Base-by-base conservation (phyloP, 768 basidiomycete genomes). In the Tylopilus felleus region DNA sequence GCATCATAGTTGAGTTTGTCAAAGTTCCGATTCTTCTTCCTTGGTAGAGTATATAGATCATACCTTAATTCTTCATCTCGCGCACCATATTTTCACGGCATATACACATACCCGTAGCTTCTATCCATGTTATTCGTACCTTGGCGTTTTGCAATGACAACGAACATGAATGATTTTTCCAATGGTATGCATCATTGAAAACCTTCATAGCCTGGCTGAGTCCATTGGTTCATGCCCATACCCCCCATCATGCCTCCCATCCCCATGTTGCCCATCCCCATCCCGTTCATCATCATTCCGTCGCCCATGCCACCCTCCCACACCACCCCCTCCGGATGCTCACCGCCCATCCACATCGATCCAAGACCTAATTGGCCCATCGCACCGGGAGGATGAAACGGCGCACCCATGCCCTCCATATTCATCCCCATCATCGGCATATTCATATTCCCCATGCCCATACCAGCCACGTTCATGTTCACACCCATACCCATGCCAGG, bases 41-140 rank as follows among this genome's bases (percentile, higher is more conserved):
- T 14, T 33, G n/a, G 29, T 79, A 81, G 61, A 80, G 80, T 74
- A 79, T 73, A 60, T 81, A 80, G 68, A 57, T n/a, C 49, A 69
- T 63, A 65, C 63, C 61, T 53, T 65, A 63, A 64, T 63, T 38
- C 10, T 49, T 4, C 58, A 66, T 59, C 57, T 58, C 45, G 28
- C 49, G 48, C 55, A 67, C 42, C 22, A 60, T 61, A 58, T 65
- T 54, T n/a, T 55, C 57, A 64, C 42, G 8, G 55, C 64, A 69
- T 58, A 64, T 58, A 60, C 50, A 43, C 46, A 64, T 69, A 68
- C 62, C 64, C 60, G 31, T 58, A 44, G 44, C 61, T 44, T 45
- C 48, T 49, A 53, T 51, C 45, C 48, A 40, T 42, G 43, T 51
- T 50, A 46, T 25, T 36, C 19, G 46, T 51, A 63, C 52, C 45